Evolutionary conservation across 176 grass and related monocot species (phyloP).

Genomic region (Oryza longistaminata): DNA sequence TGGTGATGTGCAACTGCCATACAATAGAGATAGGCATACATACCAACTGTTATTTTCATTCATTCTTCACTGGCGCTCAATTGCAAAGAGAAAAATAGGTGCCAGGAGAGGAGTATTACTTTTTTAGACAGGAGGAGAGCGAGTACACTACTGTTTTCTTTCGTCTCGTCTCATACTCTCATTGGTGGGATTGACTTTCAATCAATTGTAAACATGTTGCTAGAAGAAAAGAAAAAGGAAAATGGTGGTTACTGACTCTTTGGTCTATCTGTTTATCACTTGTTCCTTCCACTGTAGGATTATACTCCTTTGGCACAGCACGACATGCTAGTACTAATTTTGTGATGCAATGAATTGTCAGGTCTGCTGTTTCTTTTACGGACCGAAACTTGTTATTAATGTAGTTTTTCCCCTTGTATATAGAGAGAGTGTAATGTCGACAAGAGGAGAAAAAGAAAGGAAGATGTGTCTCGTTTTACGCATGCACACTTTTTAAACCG

Average conservation of each 20-base stretch:
- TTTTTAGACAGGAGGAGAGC: background rate
- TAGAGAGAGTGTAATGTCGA: too few relatives aligned
- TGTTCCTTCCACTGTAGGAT: background rate
- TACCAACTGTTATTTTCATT: slow-evolving; percentile 25
- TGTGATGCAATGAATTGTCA: background rate
- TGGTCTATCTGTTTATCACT: background rate
- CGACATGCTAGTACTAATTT: background rate
- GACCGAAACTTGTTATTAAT: too few relatives aligned
- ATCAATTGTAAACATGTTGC: slow-evolving; percentile 41
- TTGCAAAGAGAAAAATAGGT: background rate
- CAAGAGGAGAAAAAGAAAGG: too few relatives aligned
- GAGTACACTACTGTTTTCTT: background rate
- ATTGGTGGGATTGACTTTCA: background rate
- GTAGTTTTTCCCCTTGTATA: too few relatives aligned
- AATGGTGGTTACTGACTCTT: background rate
- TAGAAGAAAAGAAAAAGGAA: background rate
- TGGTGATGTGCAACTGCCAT: slow-evolving; percentile 6
- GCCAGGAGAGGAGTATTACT: slow-evolving; percentile 24
- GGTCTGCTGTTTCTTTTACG: background rate
- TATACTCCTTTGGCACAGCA: too few relatives aligned
- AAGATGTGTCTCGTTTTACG: too few relatives aligned
- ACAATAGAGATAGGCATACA: background rate
- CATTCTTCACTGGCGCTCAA: slow-evolving; percentile 43
- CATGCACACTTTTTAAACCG: too few relatives aligned
- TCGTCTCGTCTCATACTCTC: background rate